Base-by-base conservation (phyloP, 306 rosid species). In the Hylodesmum podocarpum region DNA sequence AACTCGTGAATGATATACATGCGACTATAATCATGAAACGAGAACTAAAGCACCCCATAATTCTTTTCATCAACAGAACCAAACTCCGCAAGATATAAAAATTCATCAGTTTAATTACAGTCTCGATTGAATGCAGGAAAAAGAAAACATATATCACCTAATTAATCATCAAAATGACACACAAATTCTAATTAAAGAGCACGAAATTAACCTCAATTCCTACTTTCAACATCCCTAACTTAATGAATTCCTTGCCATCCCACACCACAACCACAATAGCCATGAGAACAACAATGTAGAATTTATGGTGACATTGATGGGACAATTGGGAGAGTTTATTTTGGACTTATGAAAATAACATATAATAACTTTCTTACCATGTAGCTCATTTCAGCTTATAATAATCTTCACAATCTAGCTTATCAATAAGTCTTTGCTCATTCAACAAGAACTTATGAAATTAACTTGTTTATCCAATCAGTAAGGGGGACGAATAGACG, bases 401-500 rank as follows among this genome's bases (percentile, higher is more conserved):
- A 59, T n/a, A 29, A 59, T 21, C 40, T 28, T 13, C 33, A n/a
- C 16, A 24, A 33, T 57, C 36, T 13, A 57, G 5, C 29, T 57
- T 12, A 3, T 1, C 19, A 14, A 57, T 57, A 27, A 27, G 11
- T 6, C 6, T 19, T 54, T 4, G 34, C 4, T 19, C 8, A 1
- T 28, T 27, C 8, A 28, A 33, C 40, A 29, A 59, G 66, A 29
- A 29, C 18, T 29, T 59, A 59, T 15, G 7, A 19, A 29, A 58
- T 28, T 14, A 58, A 58, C 39, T 27, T 28, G 65, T 58, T 13
- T 28, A 24, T 28, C 39, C 29, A 50, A 19, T 8, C 28, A 88
- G 81, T 29, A 92, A 0, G 97, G 92, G 21, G 96, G 92, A 2
- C 93, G 93, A 71, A 80, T 80, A 15, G 83, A 73, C 0, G 91